Base-by-base conservation (phyloP, 1,284 basidiomycete species). In the Amylostereum areolatum region DNA sequence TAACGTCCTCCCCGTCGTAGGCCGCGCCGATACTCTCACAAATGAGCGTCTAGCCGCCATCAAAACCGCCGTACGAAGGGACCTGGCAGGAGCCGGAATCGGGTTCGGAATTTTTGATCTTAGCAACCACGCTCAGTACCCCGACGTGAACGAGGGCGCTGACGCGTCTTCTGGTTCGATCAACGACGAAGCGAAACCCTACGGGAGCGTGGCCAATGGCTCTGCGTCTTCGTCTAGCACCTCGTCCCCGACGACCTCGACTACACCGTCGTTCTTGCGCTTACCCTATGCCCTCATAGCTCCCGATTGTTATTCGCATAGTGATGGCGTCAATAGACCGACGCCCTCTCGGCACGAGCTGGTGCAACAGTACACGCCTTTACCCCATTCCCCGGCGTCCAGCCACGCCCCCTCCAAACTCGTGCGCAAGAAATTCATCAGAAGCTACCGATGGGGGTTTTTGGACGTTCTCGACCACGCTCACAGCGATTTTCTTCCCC, bases 1-100 rank as follows among this genome's bases (percentile, higher is more conserved):
- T 69, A 97, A 97, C 70, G 83, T 97, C 49, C 88, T 97, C 56
- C 94, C 95, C 50, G 91, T 97, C 59, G 88, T 97, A 59, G 90
- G 93, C 55, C 87, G 92, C 61, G 86, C 92, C 42, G 95, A 97
- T 71, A 85, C 86, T 48, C 77, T 97, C 59, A 92, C 92, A 46
- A 94, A 94, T 66, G 93, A 97, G 61, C 81, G 85, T 52, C 76
- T 92, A 47, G 77, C 78, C 42, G 78, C 80, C 49, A 78, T 91
- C 65, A 89, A 90, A 66, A 67, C 81, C 59, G 89, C 85, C 52
- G 76, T 92, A 59, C 78, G 86, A 57, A 70, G 80, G 58, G 87
- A 89, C 68, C 74, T 92, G 44, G 85, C 85, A 28, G 80, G 81
- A 52, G 84, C 84, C 36, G 89, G 89, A 52, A 88, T 92, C 62